phyloP scores from a whole-genome alignment of 257 asterid genomes.

The Ballota nigra region DNA sequence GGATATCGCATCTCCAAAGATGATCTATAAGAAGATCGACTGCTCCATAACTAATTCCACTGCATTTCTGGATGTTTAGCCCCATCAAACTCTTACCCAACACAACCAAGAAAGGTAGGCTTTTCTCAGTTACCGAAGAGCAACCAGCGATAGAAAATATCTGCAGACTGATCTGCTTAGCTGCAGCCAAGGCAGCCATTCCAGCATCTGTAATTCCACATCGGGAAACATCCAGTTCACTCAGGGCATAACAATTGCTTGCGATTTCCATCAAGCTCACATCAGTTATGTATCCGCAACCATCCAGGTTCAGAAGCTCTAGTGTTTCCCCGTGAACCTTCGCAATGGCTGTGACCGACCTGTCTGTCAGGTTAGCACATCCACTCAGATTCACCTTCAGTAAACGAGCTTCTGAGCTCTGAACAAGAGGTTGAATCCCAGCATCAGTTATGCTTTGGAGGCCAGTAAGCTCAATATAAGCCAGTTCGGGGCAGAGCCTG shows the following conservation, averaged over 20 bases:
- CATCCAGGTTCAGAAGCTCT: slow-evolving; percentile 59
- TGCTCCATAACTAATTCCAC: slow-evolving; percentile 39
- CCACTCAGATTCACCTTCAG: slow-evolving; percentile 60
- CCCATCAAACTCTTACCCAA: slow-evolving; percentile 57
- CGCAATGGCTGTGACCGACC: slow-evolving; percentile 41
- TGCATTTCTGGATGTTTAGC: slow-evolving; percentile 64
- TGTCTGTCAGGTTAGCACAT: slow-evolving; percentile 67
- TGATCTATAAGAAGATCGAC: slow-evolving; percentile 51
- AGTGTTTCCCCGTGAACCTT: slow-evolving; percentile 67
- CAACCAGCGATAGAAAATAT: slow-evolving; percentile 56
- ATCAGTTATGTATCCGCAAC: slow-evolving; percentile 60
- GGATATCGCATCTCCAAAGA: slow-evolving; percentile 80
- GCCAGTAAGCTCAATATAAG: slow-evolving; percentile 48
- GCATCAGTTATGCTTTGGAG: slow-evolving; percentile 53
- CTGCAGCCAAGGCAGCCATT: slow-evolving; percentile 44
- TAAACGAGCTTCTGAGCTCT: slow-evolving; percentile 51
- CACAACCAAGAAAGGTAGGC: slow-evolving; percentile 47
- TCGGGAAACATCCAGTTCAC: slow-evolving; percentile 66
- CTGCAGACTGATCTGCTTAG: slow-evolving; percentile 46
- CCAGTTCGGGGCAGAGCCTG: slow-evolving; percentile 57
- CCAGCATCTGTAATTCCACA: slow-evolving; percentile 61
- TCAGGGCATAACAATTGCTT: slow-evolving; percentile 45
- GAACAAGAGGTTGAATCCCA: slow-evolving; percentile 55
- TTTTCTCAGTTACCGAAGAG: slow-evolving; percentile 41
- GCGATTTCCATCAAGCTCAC: slow-evolving; percentile 54